These are phyloP conservation scores for Tetrapisispora iriomotensis DNA, from an alignment of 805 yeast genomes.

Conservation along the genomic window DNA sequence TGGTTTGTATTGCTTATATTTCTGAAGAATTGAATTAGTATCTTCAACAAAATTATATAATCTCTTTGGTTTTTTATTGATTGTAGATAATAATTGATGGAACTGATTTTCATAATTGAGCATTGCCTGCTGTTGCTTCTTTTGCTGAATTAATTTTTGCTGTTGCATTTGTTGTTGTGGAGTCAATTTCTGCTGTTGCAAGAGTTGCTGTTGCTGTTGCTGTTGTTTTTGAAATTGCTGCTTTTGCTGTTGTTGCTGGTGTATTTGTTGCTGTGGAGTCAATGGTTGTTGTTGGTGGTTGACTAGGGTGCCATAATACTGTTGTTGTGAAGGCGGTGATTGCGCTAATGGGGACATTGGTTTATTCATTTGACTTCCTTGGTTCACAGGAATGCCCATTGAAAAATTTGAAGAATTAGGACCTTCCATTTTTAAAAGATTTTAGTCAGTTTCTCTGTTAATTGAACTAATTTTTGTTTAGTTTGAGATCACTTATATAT, in stretches of 20 bases:
- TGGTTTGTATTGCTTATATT: slow-evolving; percentile 68
- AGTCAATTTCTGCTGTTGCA: slow-evolving; percentile 29
- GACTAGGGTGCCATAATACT: neutral
- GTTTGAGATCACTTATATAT: too few species aligned
- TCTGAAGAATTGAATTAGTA: slow-evolving; percentile 60
- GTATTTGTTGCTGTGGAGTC: slow-evolving; percentile 13
- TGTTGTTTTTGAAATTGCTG: slow-evolving; percentile 18
- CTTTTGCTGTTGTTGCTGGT: slow-evolving; percentile 21
- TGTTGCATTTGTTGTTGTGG: slow-evolving; percentile 21
- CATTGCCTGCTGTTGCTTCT: slow-evolving; percentile 33
- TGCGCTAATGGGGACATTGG: neutral
- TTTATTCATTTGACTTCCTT: neutral
- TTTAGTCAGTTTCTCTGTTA: neutral
- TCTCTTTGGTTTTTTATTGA: slow-evolving; percentile 34
- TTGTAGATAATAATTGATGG: slow-evolving; percentile 27
- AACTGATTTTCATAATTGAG: slow-evolving; percentile 35
- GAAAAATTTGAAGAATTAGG: neutral
- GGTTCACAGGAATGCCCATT: slow-evolving; percentile 5
- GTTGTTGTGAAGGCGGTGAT: neutral
- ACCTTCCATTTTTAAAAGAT: neutral
- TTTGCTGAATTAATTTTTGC: slow-evolving; percentile 20
- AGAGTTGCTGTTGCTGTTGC: slow-evolving; percentile 21
- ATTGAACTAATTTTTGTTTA: too few species aligned
- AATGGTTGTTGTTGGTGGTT: slow-evolving; percentile 7
- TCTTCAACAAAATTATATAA: slow-evolving; percentile 58